Evolutionary conservation across 179 eudicot genomes (phyloP).

Genomic region (Pouteria campechiana): DNA sequence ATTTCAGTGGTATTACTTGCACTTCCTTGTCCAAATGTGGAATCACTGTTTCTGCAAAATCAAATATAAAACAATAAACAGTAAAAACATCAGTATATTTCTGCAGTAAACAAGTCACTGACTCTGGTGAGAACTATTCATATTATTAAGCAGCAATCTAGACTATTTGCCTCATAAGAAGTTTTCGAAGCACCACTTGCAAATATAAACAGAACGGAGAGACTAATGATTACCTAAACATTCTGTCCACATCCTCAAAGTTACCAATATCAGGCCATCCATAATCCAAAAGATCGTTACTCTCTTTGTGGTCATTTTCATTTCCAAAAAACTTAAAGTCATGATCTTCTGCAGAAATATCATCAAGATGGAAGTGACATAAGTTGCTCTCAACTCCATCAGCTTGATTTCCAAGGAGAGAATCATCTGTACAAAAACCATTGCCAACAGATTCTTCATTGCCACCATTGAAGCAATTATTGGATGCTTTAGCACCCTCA

Average conservation of each 20-base stretch:
- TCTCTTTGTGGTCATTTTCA: slow-evolving; percentile 36
- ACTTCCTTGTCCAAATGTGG: slow-evolving; percentile 59
- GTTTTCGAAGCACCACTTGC: not conserved
- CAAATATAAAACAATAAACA: not conserved
- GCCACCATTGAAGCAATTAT: slow-evolving; percentile 23
- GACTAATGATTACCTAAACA: slow-evolving; percentile 54
- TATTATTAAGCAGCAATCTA: too few species aligned
- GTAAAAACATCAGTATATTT: too few species aligned
- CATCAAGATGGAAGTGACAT: slow-evolving; percentile 29
- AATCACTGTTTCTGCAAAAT: slow-evolving; percentile 65
- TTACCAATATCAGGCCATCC: slow-evolving; percentile 76
- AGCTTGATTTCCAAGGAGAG: slow-evolving; percentile 21
- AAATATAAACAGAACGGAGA: not conserved
- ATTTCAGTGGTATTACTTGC: slow-evolving; percentile 42
- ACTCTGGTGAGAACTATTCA: too few species aligned
- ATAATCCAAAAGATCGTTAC: slow-evolving; percentile 47
- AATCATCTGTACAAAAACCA: slow-evolving; percentile 33
- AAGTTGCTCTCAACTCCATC: slow-evolving; percentile 31
- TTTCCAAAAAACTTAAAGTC: slow-evolving; percentile 38
- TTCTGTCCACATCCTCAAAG: slow-evolving; percentile 85
- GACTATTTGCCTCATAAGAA: not conserved
- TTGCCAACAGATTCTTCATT: slow-evolving; percentile 15
- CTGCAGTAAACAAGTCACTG: too few species aligned
- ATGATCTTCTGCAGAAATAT: slow-evolving; percentile 32
- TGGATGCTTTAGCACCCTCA: slow-evolving; percentile 23